phyloP scores from a whole-genome alignment of 208 protist species.

The Trypanosoma caninum region DNA sequence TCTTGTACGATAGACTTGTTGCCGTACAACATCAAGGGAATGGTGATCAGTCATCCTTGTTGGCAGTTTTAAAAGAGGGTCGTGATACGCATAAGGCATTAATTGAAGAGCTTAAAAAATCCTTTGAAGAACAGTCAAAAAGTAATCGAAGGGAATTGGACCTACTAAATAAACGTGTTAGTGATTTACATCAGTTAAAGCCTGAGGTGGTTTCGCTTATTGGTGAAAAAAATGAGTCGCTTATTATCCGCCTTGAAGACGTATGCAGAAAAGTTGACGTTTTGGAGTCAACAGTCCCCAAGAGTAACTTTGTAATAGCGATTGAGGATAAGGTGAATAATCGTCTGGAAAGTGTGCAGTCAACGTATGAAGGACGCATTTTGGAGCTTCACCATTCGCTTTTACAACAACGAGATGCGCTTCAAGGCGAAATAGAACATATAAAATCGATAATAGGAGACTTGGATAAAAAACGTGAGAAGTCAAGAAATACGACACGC shows the following conservation, averaged over 20 bases:
- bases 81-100: slow-evolving; percentile 9
- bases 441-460: slow-evolving; percentile 1
- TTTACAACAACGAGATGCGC: not conserved
- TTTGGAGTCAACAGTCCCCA: slow-evolving; percentile 4
- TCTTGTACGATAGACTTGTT: slow-evolving; percentile 12
- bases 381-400: slow-evolving; percentile 5
- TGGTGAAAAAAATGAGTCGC: not conserved
- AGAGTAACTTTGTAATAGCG: not conserved
- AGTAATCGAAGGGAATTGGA: slow-evolving; percentile 4
- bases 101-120: slow-evolving; percentile 1
- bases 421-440: slow-evolving; percentile 7
- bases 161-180: slow-evolving; percentile 3
- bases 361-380: not conserved
- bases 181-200: not conserved
- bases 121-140: not conserved
- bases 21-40: not conserved
- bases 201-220: not conserved
- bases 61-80: slow-evolving; percentile 8
- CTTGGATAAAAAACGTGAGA: slow-evolving; percentile 7
- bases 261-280: not conserved
- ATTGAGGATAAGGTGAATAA: slow-evolving; percentile 7
- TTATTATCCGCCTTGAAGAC: not conserved
- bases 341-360: not conserved
- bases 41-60: slow-evolving; percentile 5
- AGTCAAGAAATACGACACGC: not conserved